Percentiles rank a stretch among this genome's conserved stretches.
Conservation (phyloP, 208 protist species). For the Trypanosomatidae sp. region DNA sequence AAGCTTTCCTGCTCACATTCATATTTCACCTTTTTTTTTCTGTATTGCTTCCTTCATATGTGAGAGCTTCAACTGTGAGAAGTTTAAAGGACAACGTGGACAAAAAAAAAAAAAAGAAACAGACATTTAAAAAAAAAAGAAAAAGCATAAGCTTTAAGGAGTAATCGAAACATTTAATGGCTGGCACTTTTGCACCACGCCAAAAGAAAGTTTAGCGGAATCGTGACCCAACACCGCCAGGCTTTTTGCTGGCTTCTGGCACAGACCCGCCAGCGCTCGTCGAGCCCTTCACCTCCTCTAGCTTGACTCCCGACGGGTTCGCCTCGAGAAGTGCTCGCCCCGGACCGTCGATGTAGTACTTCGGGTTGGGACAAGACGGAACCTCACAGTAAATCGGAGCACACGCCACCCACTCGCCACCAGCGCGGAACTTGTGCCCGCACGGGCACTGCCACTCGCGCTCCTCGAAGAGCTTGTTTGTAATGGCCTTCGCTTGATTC, state of each 20-base stretch:
- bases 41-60: too few relatives aligned
- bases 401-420: constrained; percentile 85
- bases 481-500: constrained; percentile 55
- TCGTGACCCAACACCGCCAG: constrained; percentile 60
- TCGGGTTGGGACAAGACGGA: constrained; percentile 89
- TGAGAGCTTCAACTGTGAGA: too few relatives aligned
- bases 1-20: too few relatives aligned
- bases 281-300: constrained; percentile 56
- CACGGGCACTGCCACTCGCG: constrained; percentile 90
- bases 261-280: not conserved
- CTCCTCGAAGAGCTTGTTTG: constrained; percentile 73
- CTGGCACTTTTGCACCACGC: too few relatives aligned
- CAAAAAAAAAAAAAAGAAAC: too few relatives aligned
- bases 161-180: too few relatives aligned
- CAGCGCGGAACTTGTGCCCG: constrained; percentile 85
- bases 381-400: constrained; percentile 90
- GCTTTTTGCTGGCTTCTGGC: constrained; percentile 14
- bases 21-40: too few relatives aligned
- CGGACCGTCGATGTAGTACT: constrained; percentile 88
- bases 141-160: too few relatives aligned
- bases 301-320: constrained; percentile 77
- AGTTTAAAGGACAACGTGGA: too few relatives aligned
- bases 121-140: too few relatives aligned
- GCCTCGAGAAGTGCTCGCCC: constrained; percentile 80
- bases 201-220: too few relatives aligned